Evolutionary conservation across 2,329 filamentous ascomycete genomes (phyloP).

Genomic region (Fusarium solani-melongenae): DNA sequence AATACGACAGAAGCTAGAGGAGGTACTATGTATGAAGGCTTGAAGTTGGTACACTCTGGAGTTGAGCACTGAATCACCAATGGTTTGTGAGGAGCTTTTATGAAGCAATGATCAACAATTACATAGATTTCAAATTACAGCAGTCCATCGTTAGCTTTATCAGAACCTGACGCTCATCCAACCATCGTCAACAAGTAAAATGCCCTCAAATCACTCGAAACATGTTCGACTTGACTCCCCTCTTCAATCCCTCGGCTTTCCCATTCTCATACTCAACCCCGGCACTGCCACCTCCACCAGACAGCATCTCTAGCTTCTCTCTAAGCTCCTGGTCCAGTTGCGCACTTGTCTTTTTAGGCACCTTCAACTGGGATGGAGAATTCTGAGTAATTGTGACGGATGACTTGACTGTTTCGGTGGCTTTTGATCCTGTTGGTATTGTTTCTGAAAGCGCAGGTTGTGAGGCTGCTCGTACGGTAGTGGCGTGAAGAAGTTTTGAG

Average conservation of each 20-base stretch:
- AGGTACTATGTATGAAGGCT: neutral
- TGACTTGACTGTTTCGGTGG: neutral
- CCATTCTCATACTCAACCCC: conserved; percentile 83
- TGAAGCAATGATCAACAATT: neutral
- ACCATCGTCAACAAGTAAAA: neutral
- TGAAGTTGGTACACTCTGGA: neutral
- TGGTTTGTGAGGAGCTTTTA: neutral
- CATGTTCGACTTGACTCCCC: conserved; percentile 81
- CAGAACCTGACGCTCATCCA: too few relatives aligned
- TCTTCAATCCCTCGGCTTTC: conserved; percentile 76
- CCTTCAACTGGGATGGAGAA: neutral
- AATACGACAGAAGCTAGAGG: neutral
- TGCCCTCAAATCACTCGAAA: conserved; percentile 71
- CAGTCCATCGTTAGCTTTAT: neutral
- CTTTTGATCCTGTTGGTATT: neutral
- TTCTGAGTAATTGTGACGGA: neutral
- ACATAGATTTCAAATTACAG: neutral
- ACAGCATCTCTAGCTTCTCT: conserved; percentile 71
- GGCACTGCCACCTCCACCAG: conserved; percentile 76
- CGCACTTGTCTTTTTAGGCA: conserved; percentile 63
- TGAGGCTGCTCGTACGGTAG: accelerated
- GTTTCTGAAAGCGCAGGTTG: neutral
- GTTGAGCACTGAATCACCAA: neutral
- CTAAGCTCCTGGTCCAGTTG: conserved; percentile 75
- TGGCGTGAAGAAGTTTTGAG: neutral